Percentiles rank a stretch among this genome's conserved stretches.
Conservation (phyloP, 371 early-diverging fungal species). For the Mucor racemosus region DNA sequence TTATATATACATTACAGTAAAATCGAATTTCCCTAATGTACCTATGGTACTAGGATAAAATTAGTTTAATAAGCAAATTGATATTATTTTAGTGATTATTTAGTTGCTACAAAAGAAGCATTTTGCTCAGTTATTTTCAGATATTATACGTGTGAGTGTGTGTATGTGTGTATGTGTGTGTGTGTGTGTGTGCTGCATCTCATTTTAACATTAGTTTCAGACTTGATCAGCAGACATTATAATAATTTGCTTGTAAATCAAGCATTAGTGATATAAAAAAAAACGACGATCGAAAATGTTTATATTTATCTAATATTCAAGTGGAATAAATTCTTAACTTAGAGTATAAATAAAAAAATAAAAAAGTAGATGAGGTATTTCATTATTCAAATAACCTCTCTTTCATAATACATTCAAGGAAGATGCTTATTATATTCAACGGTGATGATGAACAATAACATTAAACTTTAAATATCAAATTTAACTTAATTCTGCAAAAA, state of each 20-base stretch:
- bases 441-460: conserved; percentile 8
- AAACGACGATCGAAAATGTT: conserved; percentile 7
- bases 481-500: conserved; percentile 19
- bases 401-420: no score
- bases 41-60: background rate
- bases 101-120: background rate
- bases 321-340: background rate
- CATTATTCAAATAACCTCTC: no score
- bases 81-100: no score
- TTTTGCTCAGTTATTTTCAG: background rate
- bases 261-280: background rate
- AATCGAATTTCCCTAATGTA: background rate
- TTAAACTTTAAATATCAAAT: conserved; percentile 19
- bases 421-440: no score
- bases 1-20: background rate
- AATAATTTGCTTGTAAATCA: conserved; percentile 7
- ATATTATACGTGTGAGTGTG: background rate
- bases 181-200: conserved; percentile 15
- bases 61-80: background rate
- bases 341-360: background rate
- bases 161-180: background rate
- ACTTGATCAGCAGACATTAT: conserved; percentile 18
- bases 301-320: background rate
- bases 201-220: conserved; percentile 17
- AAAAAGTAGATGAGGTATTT: background rate